Evolutionary conservation across 768 basidiomycete genomes (phyloP).

Genomic region (Serendipita sp.): DNA sequence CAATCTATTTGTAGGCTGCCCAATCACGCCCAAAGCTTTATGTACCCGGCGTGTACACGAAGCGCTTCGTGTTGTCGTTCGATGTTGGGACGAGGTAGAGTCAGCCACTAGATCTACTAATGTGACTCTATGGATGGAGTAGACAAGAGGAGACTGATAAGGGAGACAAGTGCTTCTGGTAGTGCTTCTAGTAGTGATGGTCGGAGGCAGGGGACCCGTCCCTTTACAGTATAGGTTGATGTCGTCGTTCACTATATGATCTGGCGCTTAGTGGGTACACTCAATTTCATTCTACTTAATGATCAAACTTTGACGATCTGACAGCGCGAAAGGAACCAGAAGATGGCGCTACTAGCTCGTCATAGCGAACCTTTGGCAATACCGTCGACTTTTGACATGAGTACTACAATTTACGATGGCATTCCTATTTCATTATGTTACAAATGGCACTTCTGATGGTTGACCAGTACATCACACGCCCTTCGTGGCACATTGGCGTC

Average conservation of each 20-base stretch:
- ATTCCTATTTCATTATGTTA: too few relatives aligned
- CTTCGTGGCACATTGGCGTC: too few relatives aligned
- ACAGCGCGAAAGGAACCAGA: background rate
- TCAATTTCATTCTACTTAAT: background rate
- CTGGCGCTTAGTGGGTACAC: background rate
- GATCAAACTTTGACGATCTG: background rate
- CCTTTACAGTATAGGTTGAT: background rate
- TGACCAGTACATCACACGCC: too few relatives aligned
- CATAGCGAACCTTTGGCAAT: background rate
- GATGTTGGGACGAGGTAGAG: background rate
- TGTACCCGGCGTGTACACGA: conserved; percentile 1
- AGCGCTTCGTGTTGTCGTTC: background rate
- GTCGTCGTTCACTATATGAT: background rate
- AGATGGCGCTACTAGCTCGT: background rate
- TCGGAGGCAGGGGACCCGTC: too few relatives aligned
- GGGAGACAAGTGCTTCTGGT: too few relatives aligned
- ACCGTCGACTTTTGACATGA: too few relatives aligned
- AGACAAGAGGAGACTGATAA: background rate
- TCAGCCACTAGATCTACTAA: background rate
- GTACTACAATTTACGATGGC: too few relatives aligned
- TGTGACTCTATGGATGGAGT: background rate
- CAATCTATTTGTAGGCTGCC: background rate
- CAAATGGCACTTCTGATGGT: too few relatives aligned
- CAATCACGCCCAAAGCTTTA: background rate
- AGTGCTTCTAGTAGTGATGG: too few relatives aligned